These are phyloP conservation scores for Psilocybe subaeruginosa DNA, from an alignment of 768 basidiomycete species.

Conservation along the genomic window DNA sequence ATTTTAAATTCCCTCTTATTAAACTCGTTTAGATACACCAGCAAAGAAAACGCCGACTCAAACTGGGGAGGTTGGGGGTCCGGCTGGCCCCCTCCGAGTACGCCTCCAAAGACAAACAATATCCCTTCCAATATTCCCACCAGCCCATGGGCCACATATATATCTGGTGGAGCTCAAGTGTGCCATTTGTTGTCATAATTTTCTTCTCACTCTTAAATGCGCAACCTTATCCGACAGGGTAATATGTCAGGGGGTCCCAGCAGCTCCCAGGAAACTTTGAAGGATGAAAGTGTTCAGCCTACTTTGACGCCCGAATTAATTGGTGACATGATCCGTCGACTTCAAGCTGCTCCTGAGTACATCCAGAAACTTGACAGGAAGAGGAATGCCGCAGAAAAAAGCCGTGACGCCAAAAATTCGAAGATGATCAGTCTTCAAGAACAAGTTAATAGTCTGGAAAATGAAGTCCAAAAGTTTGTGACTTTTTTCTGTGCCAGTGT, in stretches of 20 bases:
- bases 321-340: not conserved
- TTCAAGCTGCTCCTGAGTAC: not conserved
- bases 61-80: not conserved
- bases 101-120: not conserved
- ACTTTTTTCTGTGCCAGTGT: not conserved
- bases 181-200: not conserved
- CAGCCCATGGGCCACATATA: not conserved
- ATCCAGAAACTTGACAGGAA: slow-evolving; percentile 1
- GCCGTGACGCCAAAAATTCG: not conserved
- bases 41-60: too few species aligned
- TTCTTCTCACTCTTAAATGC: not conserved
- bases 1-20: too few species aligned
- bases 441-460: not conserved
- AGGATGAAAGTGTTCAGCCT: not conserved
- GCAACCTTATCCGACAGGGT: too few species aligned
- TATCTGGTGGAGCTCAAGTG: not conserved
- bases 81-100: not conserved
- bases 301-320: not conserved
- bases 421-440: not conserved
- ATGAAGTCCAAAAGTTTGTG: not conserved
- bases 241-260: not conserved
- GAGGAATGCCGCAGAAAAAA: not conserved
- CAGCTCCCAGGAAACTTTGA: not conserved
- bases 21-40: too few species aligned
- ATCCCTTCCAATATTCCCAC: not conserved